A percentile compares a stretch with the other conserved stretches of the same genome.
These are phyloP conservation scores for Entophlyctis helioformis DNA, from an alignment of 192 early-diverging fungal species.

Conservation along the genomic window DNA sequence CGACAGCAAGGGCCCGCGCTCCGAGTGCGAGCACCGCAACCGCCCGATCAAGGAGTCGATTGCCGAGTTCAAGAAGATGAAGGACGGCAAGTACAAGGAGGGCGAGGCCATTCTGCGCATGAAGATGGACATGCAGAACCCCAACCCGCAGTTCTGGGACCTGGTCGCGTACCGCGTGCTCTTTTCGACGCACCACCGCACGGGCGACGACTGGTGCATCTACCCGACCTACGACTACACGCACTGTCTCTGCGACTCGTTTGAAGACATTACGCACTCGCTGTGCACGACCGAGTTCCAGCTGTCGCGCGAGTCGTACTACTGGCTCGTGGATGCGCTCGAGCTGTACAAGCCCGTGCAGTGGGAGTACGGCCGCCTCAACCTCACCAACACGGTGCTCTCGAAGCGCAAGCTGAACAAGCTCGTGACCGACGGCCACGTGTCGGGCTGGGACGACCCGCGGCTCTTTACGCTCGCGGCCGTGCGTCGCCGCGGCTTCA, in stretches of 20 bases:
- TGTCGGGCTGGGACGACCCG: constrained; percentile 93
- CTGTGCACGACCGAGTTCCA: constrained; percentile 96
- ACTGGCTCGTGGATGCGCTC: constrained; percentile 98
- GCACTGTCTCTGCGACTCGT: constrained; percentile 96
- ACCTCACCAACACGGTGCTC: constrained; percentile 85
- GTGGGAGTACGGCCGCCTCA: constrained; percentile 97
- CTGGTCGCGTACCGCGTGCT: constrained; percentile 93
- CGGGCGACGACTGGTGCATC: constrained; percentile 90
- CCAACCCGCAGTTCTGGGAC: constrained; percentile 99
- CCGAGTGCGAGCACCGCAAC: constrained; percentile 80
- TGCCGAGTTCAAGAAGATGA: constrained; percentile 94
- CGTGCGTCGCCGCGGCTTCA: constrained; percentile 92
- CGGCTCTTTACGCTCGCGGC: constrained; percentile 91
- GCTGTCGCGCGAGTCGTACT: constrained; percentile 89
- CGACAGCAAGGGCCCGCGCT: constrained; percentile 71
- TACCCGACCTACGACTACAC: constrained; percentile 99
- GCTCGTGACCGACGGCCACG: constrained; percentile 68
- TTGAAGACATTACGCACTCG: constrained; percentile 99
- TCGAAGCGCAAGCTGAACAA: constrained; percentile 96
- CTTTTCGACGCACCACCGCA: constrained; percentile 79
- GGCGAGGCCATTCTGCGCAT: constrained; percentile 88
- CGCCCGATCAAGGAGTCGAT: constrained; percentile 88
- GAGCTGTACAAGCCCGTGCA: constrained; percentile 99
- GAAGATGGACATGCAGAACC: constrained; percentile 99
- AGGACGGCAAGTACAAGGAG: constrained; percentile 89